Evolutionary conservation across 2,329 filamentous ascomycete genomes (phyloP), one percentile per base, ranked within the genome.

Genomic region (Amphichorda felina): DNA sequence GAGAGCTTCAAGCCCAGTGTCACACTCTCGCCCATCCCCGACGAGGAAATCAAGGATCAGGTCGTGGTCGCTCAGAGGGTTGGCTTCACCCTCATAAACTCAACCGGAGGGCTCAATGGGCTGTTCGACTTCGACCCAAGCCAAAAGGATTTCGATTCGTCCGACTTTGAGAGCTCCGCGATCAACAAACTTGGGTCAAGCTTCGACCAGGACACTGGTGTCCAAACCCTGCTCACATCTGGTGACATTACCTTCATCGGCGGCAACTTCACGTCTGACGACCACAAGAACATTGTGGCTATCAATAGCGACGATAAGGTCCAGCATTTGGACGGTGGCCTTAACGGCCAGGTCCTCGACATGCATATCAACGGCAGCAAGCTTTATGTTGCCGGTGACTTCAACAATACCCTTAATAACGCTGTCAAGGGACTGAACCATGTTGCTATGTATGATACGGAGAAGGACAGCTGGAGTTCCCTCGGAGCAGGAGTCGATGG

Each of bases 51-150:
- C 24, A 59, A 67, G 6, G 59, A 72, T 37, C 64, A 91, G 51
- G 82, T 81, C 2, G 63, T 96, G 43, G 91, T 98, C n/a, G 91
- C 91, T 8, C 88, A 93, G 51, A 75, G 82, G 38, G 77, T 96
- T 28, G 77, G 80, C 8, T 94, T 95, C 54, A 78, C 66, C 16
- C 64, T 85, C 32, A 69, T 79, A 44, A 78, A 77, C 43, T 81
- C 82, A 3, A 83, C 79, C 32, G 83, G 82, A 34, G 84, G 83
- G 3, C 63, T 98, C 36, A 95, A 95, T 50, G 87, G 87, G 8
- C 63, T 98, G 2, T 96, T 83, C 53, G 91, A 96, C 49, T 95
- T 84, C 51, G 72, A 93, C 46, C 84, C 88, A 0, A 47, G 53
- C 5, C 43, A 55, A 30, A 45, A 48, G 4, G 64, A 66, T 0